Conservation (phyloP, 257 asterid species). For the Solanum chiquidenum region DNA sequence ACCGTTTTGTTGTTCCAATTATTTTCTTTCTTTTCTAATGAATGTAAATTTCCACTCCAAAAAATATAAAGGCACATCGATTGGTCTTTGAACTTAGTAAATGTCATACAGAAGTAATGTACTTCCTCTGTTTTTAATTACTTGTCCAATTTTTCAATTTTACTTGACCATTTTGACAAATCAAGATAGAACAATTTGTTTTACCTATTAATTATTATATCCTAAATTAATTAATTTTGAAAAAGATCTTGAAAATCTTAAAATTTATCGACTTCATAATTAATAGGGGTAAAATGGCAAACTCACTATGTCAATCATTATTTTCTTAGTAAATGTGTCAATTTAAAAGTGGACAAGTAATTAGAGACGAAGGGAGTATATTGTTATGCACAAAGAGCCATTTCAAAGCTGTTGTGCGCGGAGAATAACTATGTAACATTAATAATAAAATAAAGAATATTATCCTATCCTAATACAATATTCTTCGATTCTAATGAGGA, state of each 20-base stretch:
- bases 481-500: conserved; percentile 21
- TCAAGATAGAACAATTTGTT: too few species aligned
- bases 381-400: conserved; percentile 3
- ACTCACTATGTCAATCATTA: too few species aligned
- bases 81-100: not conserved
- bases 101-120: not conserved
- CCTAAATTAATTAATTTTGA: too few species aligned
- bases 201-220: too few species aligned
- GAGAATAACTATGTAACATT: conserved; percentile 21
- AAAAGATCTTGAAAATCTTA: too few species aligned
- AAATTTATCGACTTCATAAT: too few species aligned
- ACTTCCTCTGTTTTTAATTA: too few species aligned
- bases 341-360: too few species aligned
- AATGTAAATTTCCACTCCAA: not conserved
- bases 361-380: not conserved
- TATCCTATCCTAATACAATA: conserved; percentile 7
- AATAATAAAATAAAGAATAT: conserved; percentile 12
- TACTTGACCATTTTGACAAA: too few species aligned
- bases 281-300: too few species aligned
- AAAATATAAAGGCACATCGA: not conserved
- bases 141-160: too few species aligned
- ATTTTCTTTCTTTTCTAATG: not conserved
- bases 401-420: conserved; percentile 6
- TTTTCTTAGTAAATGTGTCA: too few species aligned
- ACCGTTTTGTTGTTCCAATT: not conserved